Evolutionary conservation across 1,284 basidiomycete genomes (phyloP).

Genomic region (Malassezia caprae): DNA sequence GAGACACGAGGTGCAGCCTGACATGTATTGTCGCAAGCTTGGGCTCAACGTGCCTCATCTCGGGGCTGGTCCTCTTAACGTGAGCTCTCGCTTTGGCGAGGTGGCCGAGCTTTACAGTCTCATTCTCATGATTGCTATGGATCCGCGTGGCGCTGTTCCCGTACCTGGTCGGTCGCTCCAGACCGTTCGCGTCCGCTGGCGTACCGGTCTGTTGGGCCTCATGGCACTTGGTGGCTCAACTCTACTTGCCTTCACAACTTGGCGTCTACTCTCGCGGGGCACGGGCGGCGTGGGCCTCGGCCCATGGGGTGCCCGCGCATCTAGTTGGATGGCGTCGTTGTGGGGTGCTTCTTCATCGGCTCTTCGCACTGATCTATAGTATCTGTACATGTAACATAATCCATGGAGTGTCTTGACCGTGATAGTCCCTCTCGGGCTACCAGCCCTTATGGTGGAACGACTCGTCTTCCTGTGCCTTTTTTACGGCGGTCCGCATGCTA

Average conservation of each 20-base stretch:
- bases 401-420: neutral
- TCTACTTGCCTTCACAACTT: neutral
- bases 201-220: neutral
- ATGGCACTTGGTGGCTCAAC: conserved; percentile 5
- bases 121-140: conserved; percentile 64
- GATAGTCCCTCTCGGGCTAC: conserved; percentile 8
- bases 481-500: neutral
- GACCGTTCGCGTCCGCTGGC: conserved; percentile 16
- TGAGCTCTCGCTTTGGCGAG: conserved; percentile 63
- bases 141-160: conserved; percentile 38
- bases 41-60: conserved; percentile 37
- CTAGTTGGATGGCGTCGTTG: neutral
- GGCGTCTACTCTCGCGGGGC: conserved; percentile 1
- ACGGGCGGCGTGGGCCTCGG: neutral
- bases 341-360: neutral
- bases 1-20: conserved; percentile 93
- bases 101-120: conserved; percentile 80
- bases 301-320: neutral
- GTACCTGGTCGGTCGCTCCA: conserved; percentile 24
- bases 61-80: conserved; percentile 38
- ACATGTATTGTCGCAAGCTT: conserved; percentile 61
- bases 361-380: neutral
- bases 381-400: neutral
- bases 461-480: conserved; percentile 20
- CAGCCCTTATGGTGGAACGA: conserved; percentile 44